Evolutionary conservation across 106 monocot genomes (phyloP).

Genomic region (Apostasia ramifera): DNA sequence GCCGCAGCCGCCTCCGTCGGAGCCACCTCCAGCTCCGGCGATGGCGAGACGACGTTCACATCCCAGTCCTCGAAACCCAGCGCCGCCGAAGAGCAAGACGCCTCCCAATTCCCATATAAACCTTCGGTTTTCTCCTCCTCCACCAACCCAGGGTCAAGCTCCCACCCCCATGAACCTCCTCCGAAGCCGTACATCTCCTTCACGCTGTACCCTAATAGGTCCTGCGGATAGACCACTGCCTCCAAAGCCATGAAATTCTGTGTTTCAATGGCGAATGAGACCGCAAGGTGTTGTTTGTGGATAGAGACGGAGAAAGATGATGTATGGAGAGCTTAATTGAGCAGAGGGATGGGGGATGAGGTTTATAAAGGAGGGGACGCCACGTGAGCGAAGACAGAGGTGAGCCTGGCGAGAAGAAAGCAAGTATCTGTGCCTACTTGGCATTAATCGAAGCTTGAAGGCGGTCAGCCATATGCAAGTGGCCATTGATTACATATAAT

Average conservation of each 20-base stretch:
- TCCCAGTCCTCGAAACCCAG: slow-evolving; percentile 10
- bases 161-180: slow-evolving; percentile 2
- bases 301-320: not conserved
- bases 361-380: too few relatives aligned
- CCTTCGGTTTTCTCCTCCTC: not conserved
- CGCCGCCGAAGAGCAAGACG: slow-evolving; percentile 8
- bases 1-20: not conserved
- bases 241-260: slow-evolving; percentile 25
- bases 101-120: slow-evolving; percentile 12
- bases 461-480: too few relatives aligned
- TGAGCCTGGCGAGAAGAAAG: too few relatives aligned
- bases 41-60: not conserved
- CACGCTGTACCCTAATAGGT: slow-evolving; percentile 12
- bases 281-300: not conserved
- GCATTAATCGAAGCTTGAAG: not conserved
- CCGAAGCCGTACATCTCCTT: slow-evolving; percentile 16
- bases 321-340: not conserved
- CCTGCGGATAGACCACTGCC: slow-evolving; percentile 30
- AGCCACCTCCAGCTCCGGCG: not conserved
- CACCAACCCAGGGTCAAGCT: not conserved
- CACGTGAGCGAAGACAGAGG: too few relatives aligned
- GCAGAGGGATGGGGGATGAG: not conserved
- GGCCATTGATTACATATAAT: too few relatives aligned
- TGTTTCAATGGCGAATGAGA: not conserved
- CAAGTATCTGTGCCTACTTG: not conserved